A percentile compares a stretch with the other conserved stretches of the same genome.
Conservation (phyloP, 2,329 filamentous ascomycete genomes). For the Shiraia sp. region DNA sequence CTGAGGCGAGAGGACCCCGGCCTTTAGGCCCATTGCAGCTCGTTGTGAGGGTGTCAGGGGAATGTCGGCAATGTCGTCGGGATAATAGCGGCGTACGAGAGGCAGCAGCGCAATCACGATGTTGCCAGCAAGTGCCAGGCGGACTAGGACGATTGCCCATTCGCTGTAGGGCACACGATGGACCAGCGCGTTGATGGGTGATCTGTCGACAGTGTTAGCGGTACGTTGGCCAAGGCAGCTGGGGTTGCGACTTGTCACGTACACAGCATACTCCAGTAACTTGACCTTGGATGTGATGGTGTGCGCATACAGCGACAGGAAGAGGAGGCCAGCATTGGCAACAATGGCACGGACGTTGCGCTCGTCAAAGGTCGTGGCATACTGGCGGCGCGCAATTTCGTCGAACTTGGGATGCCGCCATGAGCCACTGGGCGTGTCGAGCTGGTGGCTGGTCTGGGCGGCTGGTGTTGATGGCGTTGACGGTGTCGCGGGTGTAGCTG, state of each 20-base stretch:
- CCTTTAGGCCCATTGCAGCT: conserved; percentile 77
- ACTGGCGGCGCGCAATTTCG: conserved; percentile 82
- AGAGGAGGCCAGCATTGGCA: conserved; percentile 65
- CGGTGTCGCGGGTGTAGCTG: conserved; percentile 26
- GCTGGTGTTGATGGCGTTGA: conserved; percentile 29
- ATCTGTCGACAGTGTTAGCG: conserved; percentile 32
- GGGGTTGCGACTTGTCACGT: conserved; percentile 6
- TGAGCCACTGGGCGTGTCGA: conserved; percentile 63
- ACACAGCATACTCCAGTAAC: conserved; percentile 27
- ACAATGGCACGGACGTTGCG: conserved; percentile 72
- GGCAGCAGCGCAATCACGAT: conserved; percentile 72
- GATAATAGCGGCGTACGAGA: conserved; percentile 62
- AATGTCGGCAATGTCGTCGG: conserved; percentile 83
- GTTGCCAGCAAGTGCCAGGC: conserved; percentile 64
- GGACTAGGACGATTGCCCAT: conserved; percentile 51
- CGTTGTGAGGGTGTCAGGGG: conserved; percentile 89
- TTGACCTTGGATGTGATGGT: conserved; percentile 23
- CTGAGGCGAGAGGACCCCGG: conserved; percentile 58
- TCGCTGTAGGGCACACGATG: conserved; percentile 41
- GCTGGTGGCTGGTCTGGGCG: conserved; percentile 23
- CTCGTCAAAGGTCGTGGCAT: conserved; percentile 76
- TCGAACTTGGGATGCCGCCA: conserved; percentile 90
- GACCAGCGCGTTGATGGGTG: conserved; percentile 41
- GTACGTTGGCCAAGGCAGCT: not conserved
- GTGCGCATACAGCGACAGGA: conserved; percentile 50